Percentiles rank a stretch among this genome's conserved stretches.
These are phyloP conservation scores for Suhomyces wounanorum DNA, from an alignment of 1,139 yeast genomes.

Conservation along the genomic window DNA sequence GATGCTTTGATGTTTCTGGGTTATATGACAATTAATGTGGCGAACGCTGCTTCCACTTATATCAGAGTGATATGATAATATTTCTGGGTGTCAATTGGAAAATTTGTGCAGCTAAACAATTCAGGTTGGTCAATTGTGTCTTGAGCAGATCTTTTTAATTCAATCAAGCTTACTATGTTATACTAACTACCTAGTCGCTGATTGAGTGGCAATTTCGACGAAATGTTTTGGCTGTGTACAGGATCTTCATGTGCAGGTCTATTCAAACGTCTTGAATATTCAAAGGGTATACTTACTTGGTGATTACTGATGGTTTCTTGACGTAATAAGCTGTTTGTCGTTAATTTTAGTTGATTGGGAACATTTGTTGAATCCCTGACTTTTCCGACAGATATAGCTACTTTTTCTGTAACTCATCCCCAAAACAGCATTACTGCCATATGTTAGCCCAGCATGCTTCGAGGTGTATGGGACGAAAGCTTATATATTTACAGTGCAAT, in stretches of 20 bases:
- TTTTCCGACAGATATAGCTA: too few relatives aligned
- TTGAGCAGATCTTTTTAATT: not conserved
- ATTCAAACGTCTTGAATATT: not conserved
- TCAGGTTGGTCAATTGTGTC: not conserved
- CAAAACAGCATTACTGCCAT: too few relatives aligned
- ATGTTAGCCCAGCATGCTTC: too few relatives aligned
- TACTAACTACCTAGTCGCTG: not conserved
- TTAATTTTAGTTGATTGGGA: too few relatives aligned
- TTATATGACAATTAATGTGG: not conserved
- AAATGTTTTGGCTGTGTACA: slow-evolving; percentile 5
- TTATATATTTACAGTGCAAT: too few relatives aligned
- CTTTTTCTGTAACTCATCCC: too few relatives aligned
- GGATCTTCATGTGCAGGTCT: not conserved
- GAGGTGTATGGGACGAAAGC: too few relatives aligned
- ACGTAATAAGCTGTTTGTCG: too few relatives aligned
- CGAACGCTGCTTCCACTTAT: not conserved
- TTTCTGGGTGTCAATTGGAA: not conserved
- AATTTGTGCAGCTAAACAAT: not conserved
- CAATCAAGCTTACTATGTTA: not conserved
- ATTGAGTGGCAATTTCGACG: slow-evolving; percentile 13
- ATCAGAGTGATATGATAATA: not conserved
- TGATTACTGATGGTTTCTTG: too few relatives aligned
- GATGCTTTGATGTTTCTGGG: not conserved
- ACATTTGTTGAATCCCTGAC: too few relatives aligned
- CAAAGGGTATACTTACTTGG: too few relatives aligned